A percentile compares a stretch with the other conserved stretches of the same genome.
These are phyloP conservation scores for Orbilia brochopaga DNA, from an alignment of 2,329 filamentous ascomycete species.

Conservation along the genomic window DNA sequence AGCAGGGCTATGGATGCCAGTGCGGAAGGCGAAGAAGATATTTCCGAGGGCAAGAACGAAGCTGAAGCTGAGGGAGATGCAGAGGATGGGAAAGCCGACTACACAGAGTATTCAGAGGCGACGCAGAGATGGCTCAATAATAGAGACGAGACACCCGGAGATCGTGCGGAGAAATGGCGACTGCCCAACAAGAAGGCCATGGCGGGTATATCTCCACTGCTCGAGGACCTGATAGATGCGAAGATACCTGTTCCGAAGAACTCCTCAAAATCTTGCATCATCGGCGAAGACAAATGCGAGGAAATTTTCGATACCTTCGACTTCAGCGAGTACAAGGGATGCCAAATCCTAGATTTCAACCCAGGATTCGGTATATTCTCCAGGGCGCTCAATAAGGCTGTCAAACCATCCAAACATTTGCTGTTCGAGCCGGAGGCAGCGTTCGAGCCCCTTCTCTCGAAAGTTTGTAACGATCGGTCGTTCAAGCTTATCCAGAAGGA, in stretches of 20 bases:
- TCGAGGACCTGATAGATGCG: slow-evolving; percentile 1
- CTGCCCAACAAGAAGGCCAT: neutral
- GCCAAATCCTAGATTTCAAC: slow-evolving; percentile 86
- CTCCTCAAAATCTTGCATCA: slow-evolving; percentile 11
- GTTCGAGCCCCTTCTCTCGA: slow-evolving; percentile 68
- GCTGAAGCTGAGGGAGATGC: neutral
- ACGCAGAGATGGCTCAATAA: slow-evolving; percentile 52
- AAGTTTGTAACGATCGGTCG: slow-evolving; percentile 62
- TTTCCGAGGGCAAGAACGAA: neutral
- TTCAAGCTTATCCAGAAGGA: slow-evolving; percentile 64
- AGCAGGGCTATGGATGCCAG: neutral
- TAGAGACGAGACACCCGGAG: neutral
- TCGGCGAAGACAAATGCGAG: slow-evolving; percentile 59
- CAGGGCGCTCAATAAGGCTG: slow-evolving; percentile 71
- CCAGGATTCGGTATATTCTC: slow-evolving; percentile 83
- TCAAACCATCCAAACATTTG: slow-evolving; percentile 81
- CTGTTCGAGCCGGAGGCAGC: slow-evolving; percentile 75
- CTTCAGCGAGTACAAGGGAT: slow-evolving; percentile 73
- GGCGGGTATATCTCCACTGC: slow-evolving; percentile 20
- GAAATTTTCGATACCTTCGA: slow-evolving; percentile 74
- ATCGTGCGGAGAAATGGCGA: slow-evolving; percentile 12
- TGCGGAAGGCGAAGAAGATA: too few species aligned
- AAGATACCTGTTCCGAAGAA: slow-evolving; percentile 19
- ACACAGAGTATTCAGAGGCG: neutral
- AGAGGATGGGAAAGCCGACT: neutral